Conservation (phyloP, 805 yeast species). For the Sungouiozyma ichnusensis region DNA sequence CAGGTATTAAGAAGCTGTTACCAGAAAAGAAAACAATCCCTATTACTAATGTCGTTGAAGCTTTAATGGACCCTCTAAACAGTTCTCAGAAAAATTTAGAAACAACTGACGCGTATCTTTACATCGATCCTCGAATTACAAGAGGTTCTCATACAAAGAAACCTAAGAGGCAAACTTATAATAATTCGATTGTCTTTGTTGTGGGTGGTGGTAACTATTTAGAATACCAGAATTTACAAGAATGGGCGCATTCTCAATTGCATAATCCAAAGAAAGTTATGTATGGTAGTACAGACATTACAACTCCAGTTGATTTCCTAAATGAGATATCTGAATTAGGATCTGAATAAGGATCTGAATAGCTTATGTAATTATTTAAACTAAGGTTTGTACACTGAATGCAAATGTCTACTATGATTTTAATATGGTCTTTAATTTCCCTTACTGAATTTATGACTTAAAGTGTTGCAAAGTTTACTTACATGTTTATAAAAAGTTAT, state of each 20-base stretch:
- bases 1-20: conserved; percentile 75
- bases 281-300: conserved; percentile 78
- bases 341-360: conserved; percentile 4
- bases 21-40: conserved; percentile 87
- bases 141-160: conserved; percentile 86
- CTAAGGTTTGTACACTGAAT: neutral
- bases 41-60: conserved; percentile 81
- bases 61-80: conserved; percentile 73
- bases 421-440: neutral
- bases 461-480: no score
- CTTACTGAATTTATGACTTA: no score
- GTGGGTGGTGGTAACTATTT: conserved; percentile 95
- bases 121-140: conserved; percentile 75
- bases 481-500: conserved; percentile 25
- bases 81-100: conserved; percentile 54
- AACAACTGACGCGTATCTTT: conserved; percentile 80
- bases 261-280: conserved; percentile 47
- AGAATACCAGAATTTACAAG: conserved; percentile 90
- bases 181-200: conserved; percentile 78
- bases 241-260: conserved; percentile 51
- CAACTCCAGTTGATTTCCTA: conserved; percentile 61
- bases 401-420: no score
- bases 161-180: conserved; percentile 73
- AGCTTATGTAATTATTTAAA: neutral
- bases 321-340: conserved; percentile 53